Base-by-base conservation (phyloP, 352 stramenopile genomes). In the Phytophthora cajani region DNA sequence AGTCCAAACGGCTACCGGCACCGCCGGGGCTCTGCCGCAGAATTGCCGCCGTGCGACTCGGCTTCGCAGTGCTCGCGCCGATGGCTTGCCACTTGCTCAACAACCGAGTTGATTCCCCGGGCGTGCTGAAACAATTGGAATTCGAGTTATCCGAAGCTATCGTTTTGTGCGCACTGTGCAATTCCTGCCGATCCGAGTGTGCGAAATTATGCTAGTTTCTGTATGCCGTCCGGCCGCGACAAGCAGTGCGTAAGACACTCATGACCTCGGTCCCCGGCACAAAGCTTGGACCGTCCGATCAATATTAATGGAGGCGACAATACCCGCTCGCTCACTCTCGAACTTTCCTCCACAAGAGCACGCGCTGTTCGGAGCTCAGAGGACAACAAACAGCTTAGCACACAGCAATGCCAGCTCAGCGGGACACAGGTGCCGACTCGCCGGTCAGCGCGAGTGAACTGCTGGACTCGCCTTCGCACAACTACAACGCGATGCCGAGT, bases 161-260 rank as follows among this genome's bases (percentile, higher is more conserved):
- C 42, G 49, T 23, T 1, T 30, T 3, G 49, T 40, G 33, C 38
- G 33, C 12, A 60, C 50, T 67, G 52, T 60, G 47, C 40, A 44
- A 54, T 59, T 74, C 62, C n/a, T 74, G 55, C 67, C 40, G 68
- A 75, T 75, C 68, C 58, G 51, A 16, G 40, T 64, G 62, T 71
- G 62, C 68, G 49, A 67, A 71, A 68, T 55, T 33, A 74, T 71
- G 56, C 58, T 67, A 57, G 40, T n/a, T 62, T 67, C 58, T 71
- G 62, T 71, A 71, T 14, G 55, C 19, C 7, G 7, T 17, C 25
- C n/a, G 56, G 49, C 36, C 21, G 23, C 5, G 50, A 36, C 61
- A 44, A 10, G 23, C 11, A 8, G n/a, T 57, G 44, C 56, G 68
- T 75, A 67, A 62, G 68, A 75, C 68, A 75, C 36, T 30, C 55